Evolutionary conservation across 2,329 filamentous ascomycete species (phyloP), one percentile per base, ranked within the genome.

Genomic region (Zasmidium angulare): DNA sequence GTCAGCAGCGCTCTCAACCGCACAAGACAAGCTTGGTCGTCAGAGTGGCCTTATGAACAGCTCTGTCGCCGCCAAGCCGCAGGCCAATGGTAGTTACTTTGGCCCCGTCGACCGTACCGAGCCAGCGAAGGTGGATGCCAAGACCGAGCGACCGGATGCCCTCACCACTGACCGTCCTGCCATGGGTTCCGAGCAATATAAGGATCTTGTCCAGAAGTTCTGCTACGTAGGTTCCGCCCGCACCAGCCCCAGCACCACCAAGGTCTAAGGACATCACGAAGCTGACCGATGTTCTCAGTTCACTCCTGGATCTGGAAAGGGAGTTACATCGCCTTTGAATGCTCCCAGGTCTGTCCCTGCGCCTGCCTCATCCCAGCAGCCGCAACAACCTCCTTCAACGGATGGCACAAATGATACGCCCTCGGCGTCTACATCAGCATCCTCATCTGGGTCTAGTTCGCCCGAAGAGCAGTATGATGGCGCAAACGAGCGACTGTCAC

Each of bases 191-290:
- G 87, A 91, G 61, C 93, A 93, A 61, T 98, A 99, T 76, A 91
- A 96, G 78, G 95, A 99, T 78, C 85, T 99, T 66, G 89, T 99
- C 76, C 93, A 96, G 82, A 97, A 96, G 82, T 99, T 96, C 83
- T 99, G 95, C 84, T 99, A 98, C 86, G 93, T 97, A 93, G 87
- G 93, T 96, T 84, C 84, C 64, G 67, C 67, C 63, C 69, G 63
- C 60, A 43, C 36, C 36, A 71, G 69, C 70, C 72, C 72, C 66
- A 64, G 66, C 64, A 46, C 62, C 55, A 48, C 68, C 52, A 62
- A 66, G 61, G 68, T 65, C 55, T 70, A 60, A 59, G 53, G 55
- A 65, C 59, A 56, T 61, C 57, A 53, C 58, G 60, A 64, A 64
- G 71, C 70, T 72, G 71, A 71, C 70, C 57, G 61, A 64, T 50